Conservation (phyloP, 371 early-diverging fungal species). For the Aphelidium insulamus region DNA sequence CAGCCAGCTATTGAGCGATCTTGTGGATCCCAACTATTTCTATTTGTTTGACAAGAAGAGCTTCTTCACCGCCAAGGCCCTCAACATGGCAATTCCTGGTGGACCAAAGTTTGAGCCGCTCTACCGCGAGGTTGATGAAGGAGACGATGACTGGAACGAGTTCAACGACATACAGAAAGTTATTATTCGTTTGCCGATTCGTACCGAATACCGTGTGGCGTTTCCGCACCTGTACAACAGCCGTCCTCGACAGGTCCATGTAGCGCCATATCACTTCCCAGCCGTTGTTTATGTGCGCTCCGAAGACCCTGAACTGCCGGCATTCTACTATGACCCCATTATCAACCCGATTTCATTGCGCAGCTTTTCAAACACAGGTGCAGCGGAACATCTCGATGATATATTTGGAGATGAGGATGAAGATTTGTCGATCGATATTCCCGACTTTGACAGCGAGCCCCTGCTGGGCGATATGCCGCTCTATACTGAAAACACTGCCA, state of each 20-base stretch:
- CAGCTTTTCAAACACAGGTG: constrained; percentile 23
- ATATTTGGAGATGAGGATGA: constrained; percentile 65
- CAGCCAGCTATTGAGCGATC: constrained; percentile 74
- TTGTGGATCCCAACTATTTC: constrained; percentile 85
- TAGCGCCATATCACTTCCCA: constrained; percentile 85
- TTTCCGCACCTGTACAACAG: constrained; percentile 95
- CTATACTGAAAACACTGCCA: constrained; percentile 75
- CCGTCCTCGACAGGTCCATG: constrained; percentile 72
- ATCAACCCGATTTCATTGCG: constrained; percentile 88
- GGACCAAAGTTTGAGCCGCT: constrained; percentile 96
- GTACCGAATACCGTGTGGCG: constrained; percentile 95
- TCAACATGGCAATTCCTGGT: constrained; percentile 97
- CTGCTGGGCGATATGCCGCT: constrained; percentile 57
- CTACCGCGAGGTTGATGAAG: constrained; percentile 76
- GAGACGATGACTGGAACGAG: constrained; percentile 98
- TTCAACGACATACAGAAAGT: constrained; percentile 98
- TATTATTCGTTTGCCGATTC: constrained; percentile 89
- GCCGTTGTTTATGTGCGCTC: constrained; percentile 63
- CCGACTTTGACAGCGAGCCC: constrained; percentile 43
- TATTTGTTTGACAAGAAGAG: constrained; percentile 84
- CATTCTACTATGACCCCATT: constrained; percentile 89
- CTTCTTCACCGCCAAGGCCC: constrained; percentile 89
- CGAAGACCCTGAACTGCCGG: constrained; percentile 88
- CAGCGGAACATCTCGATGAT: constrained; percentile 49
- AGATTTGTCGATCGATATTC: constrained; percentile 46